Evolutionary conservation across 1,284 basidiomycete genomes (phyloP), one percentile per base, ranked within the genome.

Genomic region (Peniophora sp.): DNA sequence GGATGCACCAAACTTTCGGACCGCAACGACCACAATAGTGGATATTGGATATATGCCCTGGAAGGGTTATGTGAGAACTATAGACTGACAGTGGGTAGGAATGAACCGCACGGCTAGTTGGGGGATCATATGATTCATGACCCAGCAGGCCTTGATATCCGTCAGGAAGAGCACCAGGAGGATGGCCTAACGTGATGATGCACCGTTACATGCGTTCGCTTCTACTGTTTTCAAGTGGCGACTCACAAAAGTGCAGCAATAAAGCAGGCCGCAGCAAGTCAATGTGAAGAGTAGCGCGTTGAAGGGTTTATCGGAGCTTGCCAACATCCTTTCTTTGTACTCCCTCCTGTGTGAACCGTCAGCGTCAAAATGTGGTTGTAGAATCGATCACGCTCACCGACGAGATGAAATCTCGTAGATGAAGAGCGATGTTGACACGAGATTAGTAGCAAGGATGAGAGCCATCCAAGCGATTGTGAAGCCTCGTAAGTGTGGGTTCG

Each of bases 191-290:
- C n/a, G n/a, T n/a, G n/a, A n/a, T n/a, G n/a, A n/a, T n/a, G n/a
- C n/a, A n/a, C n/a, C n/a, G n/a, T n/a, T n/a, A 35, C 9, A 12
- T 20, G 15, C 14, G 17, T 18, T 5, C 36, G 14, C 14, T 17
- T 3, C 2, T 32, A 39, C 27, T 12, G 22, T 32, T 20, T 2
- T n/a, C 6, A 10, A 22, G 20, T 45, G 8, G 37, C 5, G 5
- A 22, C 47, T 37, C 32, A 48, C 47, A 24, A 48, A 48, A 9
- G 47, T 48, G 24, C 34, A 48, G 47, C 18, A 37, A 22, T 48
- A 48, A 10, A 48, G 23, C 3, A 22, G 24, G 6, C 47, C 47
- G 14, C 34, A 48, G 20, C 24, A 32, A 17, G 24, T 41, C 10
- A 37, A 15, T 6, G 24, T 8, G 22, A 49, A 32, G 42, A 23